Evolutionary conservation across 164 flowering plant genomes (phyloP), one percentile per base, ranked within the genome.

Genomic region (Dillenia turbinata): DNA sequence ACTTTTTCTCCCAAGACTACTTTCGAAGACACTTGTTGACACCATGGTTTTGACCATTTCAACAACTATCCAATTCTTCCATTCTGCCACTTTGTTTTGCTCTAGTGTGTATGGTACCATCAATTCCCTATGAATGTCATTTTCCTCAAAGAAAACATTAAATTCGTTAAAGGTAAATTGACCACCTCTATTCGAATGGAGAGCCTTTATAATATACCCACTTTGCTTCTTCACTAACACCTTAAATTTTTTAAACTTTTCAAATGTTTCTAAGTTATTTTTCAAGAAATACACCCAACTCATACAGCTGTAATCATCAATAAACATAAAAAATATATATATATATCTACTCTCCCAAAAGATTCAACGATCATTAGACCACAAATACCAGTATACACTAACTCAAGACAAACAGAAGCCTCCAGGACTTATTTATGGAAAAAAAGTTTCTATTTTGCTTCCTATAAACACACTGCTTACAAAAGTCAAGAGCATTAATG

Each of bases 241-340:
- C 12, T 33, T 62, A 16, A 62, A 52, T 12, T 51, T 51, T 56
- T 40, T 51, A 15, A 62, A 62, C 1, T 43, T 62, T 9, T 62
- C 56, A 62, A 62, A 62, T 7, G 56, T 52, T 53, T 63, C 58
- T 9, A 26, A 65, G 22, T 65, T 57, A 12, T 0, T 9, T 24
- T 65, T 44, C 48, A 57, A 49, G 43, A 65, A 65, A 44, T 65
- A 65, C 0, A 65, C 62, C 68, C 48, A 65, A 51, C 68, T 65
- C 56, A 57, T 65, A 26, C 56, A 49, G 12, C 56, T 49, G 26
- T 49, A 49, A 58, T 65, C 68, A 62, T 62, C 48, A 1, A 57
- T 62, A 52, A 53, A 52, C 19, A 62, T 1, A 47, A 62, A 44
- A 62, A n/a, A n/a, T n/a, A 62, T n/a, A n/a, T n/a, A n/a, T n/a